Base-by-base conservation (phyloP, 495 filamentous ascomycete species). In the Neurospora discreta region DNA sequence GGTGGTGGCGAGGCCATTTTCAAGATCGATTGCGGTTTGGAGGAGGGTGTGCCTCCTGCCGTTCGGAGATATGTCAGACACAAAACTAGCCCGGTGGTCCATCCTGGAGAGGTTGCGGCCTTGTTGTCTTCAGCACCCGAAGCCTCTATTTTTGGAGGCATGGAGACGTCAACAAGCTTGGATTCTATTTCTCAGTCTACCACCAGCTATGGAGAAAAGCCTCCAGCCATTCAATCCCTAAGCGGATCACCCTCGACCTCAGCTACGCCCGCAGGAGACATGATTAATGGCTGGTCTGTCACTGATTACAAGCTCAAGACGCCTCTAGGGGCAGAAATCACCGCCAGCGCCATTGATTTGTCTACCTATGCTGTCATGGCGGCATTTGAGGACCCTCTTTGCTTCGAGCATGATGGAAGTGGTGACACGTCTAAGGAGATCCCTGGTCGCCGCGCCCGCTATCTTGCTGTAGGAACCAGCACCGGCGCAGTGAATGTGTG, bases 371-470 rank as follows among this genome's bases (percentile, higher is more conserved):
- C 95, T 10, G 77, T 88, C 3, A 79, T 93, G 26, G 89, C 91
- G 0, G 81, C 87, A 6, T 88, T 88, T 6, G 96, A 98, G 80
- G 95, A 97, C 80, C 90, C 90, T 58, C 80, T 91, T 18, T 65
- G 52, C 52, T 65, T 65, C 6, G 52, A 65, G 7, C 81, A 81
- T 44, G 72, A 68, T 8, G 76, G 71, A 26, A 72, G 72, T 39
- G 72, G 70, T 40, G 71, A n/a, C 38, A 65, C 74, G 5, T 75
- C 77, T 9, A 74, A 75, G 73, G 83, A 90, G 70, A 85, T 97
- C 60, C 95, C 95, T 33, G 95, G 95, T 15, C 91, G 93, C 71
- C 88, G 93, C 68, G 92, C 91, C 39, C 90, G 95, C 30, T 88
- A 96, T 26, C 75, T 98, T 44, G 92, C 93, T 13, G 83, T 91